Conservation (phyloP, 257 asterid species). For the Salvia miltiorrhiza region DNA sequence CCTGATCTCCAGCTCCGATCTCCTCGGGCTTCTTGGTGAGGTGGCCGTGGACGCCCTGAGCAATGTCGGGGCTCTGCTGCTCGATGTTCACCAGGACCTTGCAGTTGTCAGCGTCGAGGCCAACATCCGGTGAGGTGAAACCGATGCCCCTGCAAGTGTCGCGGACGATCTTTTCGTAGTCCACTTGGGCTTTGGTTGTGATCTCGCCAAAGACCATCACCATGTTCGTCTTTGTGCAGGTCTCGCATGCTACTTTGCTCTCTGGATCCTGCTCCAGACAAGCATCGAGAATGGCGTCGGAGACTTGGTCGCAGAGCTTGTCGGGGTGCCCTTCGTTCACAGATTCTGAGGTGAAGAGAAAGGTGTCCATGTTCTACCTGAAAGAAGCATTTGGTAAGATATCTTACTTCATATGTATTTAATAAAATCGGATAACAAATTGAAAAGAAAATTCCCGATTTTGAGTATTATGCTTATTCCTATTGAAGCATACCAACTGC, state of each 20-base stretch:
- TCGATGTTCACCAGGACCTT: constrained; percentile 90
- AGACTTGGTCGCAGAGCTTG: constrained; percentile 93
- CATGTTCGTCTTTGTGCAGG: constrained; percentile 90
- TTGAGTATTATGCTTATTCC: neutral
- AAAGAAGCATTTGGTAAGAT: neutral
- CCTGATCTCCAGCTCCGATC: constrained; percentile 95
- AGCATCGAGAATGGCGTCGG: constrained; percentile 93
- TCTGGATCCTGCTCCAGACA: constrained; percentile 84
- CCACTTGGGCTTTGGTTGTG: constrained; percentile 71
- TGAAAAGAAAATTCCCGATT: neutral
- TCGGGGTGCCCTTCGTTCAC: constrained; percentile 94
- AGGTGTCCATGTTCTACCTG: constrained; percentile 70
- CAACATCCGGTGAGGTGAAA: constrained; percentile 75
- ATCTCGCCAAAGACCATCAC: constrained; percentile 98
- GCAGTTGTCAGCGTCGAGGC: constrained; percentile 96
- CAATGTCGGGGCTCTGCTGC: constrained; percentile 94
- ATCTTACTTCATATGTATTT: neutral
- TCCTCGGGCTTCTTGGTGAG: constrained; percentile 91
- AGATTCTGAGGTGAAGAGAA: constrained; percentile 79
- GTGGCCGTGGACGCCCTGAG: constrained; percentile 94
- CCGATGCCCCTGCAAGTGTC: constrained; percentile 87
- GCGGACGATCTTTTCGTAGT: constrained; percentile 82
- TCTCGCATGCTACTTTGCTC: constrained; percentile 90
- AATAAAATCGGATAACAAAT: neutral
- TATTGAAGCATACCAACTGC: neutral